phyloP scores from a whole-genome alignment of 257 asterid species.

The Thymus quinquecostatus region DNA sequence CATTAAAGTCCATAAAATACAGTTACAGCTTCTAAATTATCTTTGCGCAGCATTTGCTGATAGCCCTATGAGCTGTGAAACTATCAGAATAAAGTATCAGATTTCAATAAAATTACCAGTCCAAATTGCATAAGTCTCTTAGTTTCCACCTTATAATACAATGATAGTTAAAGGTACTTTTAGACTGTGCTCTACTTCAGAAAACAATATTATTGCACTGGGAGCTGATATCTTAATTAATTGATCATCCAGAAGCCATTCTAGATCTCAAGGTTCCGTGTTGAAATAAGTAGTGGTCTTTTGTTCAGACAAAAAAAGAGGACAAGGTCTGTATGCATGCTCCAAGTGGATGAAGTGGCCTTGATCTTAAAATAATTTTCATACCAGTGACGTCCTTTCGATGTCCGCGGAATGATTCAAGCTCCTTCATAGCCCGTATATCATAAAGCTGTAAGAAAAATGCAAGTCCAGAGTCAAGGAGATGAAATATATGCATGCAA shows the following conservation, averaged over 20 bases:
- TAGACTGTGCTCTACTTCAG: constrained; percentile 4
- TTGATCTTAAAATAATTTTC: constrained; percentile 26
- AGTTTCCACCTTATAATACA: not conserved
- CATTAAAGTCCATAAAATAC: constrained; percentile 12
- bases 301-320: constrained; percentile 8
- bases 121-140: constrained; percentile 1
- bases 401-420: constrained; percentile 96
- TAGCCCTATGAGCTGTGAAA: not conserved
- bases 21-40: constrained; percentile 19
- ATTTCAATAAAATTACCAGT: not conserved
- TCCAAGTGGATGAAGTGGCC: constrained; percentile 28
- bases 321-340: constrained; percentile 17
- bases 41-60: constrained; percentile 9
- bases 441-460: constrained; percentile 78
- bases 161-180: not conserved
- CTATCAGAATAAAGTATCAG: not conserved
- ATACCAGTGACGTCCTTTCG: constrained; percentile 91
- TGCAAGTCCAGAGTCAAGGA: constrained; percentile 23
- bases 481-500: constrained; percentile 13
- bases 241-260: constrained; percentile 23
- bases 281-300: constrained; percentile 20
- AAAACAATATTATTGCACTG: constrained; percentile 23
- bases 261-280: constrained; percentile 26
- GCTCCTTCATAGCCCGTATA: constrained; percentile 99
- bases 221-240: constrained; percentile 16